These are phyloP conservation scores for Leucocoprinus birnbaumii DNA, from an alignment of 768 basidiomycete species.

Conservation along the genomic window DNA sequence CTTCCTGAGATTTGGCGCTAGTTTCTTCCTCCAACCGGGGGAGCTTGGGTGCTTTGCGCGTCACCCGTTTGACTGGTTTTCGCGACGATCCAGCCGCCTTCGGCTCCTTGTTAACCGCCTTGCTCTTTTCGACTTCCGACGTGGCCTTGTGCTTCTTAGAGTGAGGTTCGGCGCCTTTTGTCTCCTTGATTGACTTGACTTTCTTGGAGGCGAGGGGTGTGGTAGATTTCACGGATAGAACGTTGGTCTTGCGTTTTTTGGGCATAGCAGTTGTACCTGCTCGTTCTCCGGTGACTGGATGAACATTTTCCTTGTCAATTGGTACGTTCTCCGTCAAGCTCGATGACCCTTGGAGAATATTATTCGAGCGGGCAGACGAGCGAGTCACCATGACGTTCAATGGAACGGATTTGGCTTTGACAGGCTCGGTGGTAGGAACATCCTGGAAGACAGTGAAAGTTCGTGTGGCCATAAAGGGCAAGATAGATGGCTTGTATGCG, in stretches of 20 bases:
- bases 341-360: slow-evolving; percentile 24
- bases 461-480: slow-evolving; percentile 46
- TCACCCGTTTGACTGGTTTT: slow-evolving; percentile 33
- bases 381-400: slow-evolving; percentile 25
- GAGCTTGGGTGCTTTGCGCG: slow-evolving; percentile 15
- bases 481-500: slow-evolving; percentile 19
- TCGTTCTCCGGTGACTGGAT: slow-evolving; percentile 71
- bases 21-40: slow-evolving; percentile 47
- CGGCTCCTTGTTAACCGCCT: slow-evolving; percentile 34
- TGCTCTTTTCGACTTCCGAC: slow-evolving; percentile 23
- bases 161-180: slow-evolving; percentile 35
- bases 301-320: slow-evolving; percentile 75
- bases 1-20: slow-evolving; percentile 27
- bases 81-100: slow-evolving; percentile 27
- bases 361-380: slow-evolving; percentile 26
- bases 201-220: slow-evolving; percentile 35
- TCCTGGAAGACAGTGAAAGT: slow-evolving; percentile 68
- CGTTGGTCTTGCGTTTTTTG: slow-evolving; percentile 67
- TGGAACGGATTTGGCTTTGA: slow-evolving; percentile 26
- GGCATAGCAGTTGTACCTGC: slow-evolving; percentile 34
- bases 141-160: slow-evolving; percentile 64
- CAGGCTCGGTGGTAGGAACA: slow-evolving; percentile 28
- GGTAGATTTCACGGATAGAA: slow-evolving; percentile 52
- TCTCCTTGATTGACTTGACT: slow-evolving; percentile 38
- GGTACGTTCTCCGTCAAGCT: slow-evolving; percentile 32